Base-by-base conservation (phyloP, 306 rosid species). In the Quercus variabilis region DNA sequence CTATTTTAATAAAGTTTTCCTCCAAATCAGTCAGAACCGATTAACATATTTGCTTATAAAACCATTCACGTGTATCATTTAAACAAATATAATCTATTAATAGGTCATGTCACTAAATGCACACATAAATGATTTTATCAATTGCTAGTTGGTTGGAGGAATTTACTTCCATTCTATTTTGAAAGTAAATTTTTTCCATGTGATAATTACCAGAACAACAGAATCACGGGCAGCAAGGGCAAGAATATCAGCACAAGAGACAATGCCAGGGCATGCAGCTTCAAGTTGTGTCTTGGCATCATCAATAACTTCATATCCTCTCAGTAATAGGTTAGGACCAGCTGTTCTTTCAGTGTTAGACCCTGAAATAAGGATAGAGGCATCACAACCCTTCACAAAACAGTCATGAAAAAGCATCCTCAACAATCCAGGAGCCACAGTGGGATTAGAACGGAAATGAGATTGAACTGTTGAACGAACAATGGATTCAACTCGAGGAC, bases 161-260 rank as follows among this genome's bases (percentile, higher is more conserved):
- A 35, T 35, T 35, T 6, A 35, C 43, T 35, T 6, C 9, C 9
- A 6, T 35, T 1, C 41, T 35, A 6, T 7, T 35, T 35, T 35
- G 43, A 6, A 35, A 35, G 43, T 6, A 6, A 35, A 35, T 1
- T 35, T 35, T 35, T 35, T 6, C 43, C 2, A 25, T 5, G n/a
- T 23, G 31, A 13, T 3, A 49, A n/a, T 85, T 87, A 88, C 92
- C 88, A 86, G n/a, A 74, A 86, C 88, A 14, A 88, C 88, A 4
- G 88, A 82, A 73, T 88, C 92, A 21, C 90, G 88, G 10, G 92
- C 87, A 31, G 92, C 88, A 60, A 88, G 85, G 1, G 92, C 79
- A 60, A 88, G 70, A 38, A 88, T 84, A 46, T 88, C 92, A 60
- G 92, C 88, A 55, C 90, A 88, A 35, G 92, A 88, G 1, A 88